These are phyloP conservation scores for Helianthus tuberosus DNA, from an alignment of 129 eudicot genomes.

Conservation along the genomic window DNA sequence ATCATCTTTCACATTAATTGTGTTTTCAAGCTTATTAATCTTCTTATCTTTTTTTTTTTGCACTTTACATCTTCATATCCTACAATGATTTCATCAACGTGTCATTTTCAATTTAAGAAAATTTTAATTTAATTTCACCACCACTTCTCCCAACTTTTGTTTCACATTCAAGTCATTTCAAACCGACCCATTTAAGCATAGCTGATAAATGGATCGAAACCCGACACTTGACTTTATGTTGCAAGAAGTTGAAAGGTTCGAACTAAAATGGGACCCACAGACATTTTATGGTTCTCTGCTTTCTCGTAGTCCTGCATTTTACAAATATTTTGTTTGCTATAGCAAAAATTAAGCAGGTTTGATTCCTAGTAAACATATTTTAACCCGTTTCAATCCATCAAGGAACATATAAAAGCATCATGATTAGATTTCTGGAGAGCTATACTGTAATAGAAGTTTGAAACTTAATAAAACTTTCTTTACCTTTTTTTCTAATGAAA, in stretches of 20 bases:
- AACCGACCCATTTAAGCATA: no score
- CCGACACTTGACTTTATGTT: no score
- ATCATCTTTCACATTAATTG: constrained; percentile 50
- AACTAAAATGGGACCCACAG: no score
- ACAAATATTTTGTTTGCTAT: no score
- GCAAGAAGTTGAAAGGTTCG: no score
- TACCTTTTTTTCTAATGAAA: constrained; percentile 19
- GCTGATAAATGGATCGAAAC: no score
- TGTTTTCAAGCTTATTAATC: constrained; percentile 41
- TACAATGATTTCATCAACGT: constrained; percentile 25
- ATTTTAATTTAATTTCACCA: constrained; percentile 31
- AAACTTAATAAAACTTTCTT: constrained; percentile 1
- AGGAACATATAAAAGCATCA: neutral
- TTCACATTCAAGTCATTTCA: constrained; percentile 6
- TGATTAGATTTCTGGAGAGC: neutral
- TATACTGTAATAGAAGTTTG: neutral
- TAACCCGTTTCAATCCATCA: constrained; percentile 32
- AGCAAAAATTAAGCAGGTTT: no score
- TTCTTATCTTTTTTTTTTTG: constrained; percentile 40
- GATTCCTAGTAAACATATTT: no score
- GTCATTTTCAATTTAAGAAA: constrained; percentile 39
- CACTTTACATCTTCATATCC: constrained; percentile 6
- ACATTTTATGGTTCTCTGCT: no score
- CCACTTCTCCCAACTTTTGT: constrained; percentile 10
- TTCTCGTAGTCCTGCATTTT: no score